Percentiles rank a stretch among this genome's conserved stretches.
These are phyloP conservation scores for Alternaria burnsii DNA, from an alignment of 2,329 filamentous ascomycete species.

Conservation along the genomic window DNA sequence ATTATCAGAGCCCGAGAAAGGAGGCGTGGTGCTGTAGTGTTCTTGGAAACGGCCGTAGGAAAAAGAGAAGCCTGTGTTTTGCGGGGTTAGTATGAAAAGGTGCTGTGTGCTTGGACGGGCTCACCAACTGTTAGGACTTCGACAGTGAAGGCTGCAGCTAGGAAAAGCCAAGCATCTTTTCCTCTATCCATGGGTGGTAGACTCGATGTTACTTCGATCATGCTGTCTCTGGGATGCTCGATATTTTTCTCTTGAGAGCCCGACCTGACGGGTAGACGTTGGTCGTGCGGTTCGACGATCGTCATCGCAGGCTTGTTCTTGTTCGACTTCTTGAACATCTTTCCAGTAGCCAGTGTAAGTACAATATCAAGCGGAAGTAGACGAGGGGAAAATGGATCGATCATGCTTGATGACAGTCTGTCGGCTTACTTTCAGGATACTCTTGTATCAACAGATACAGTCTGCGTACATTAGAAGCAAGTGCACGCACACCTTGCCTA, in stretches of 20 bases:
- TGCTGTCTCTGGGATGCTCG: background rate
- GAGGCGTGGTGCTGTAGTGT: slow-evolving; percentile 68
- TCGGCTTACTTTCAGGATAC: background rate
- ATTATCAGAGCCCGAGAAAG: slow-evolving; percentile 61
- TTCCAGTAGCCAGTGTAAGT: background rate
- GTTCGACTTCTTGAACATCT: background rate
- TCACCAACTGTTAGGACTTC: slow-evolving; percentile 51
- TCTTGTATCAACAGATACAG: background rate
- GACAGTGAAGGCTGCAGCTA: slow-evolving; percentile 54
- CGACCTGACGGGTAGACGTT: background rate
- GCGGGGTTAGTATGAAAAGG: background rate
- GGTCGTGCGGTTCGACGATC: background rate
- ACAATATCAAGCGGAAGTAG: background rate
- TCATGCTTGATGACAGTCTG: background rate
- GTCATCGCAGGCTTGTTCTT: background rate
- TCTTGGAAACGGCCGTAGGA: slow-evolving; percentile 75
- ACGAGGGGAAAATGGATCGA: background rate
- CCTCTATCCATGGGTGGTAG: slow-evolving; percentile 28
- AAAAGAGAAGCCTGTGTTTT: slow-evolving; percentile 67
- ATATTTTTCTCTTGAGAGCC: background rate
- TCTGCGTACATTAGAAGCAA: background rate
- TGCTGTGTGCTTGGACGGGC: background rate
- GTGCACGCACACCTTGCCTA: background rate
- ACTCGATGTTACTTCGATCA: background rate
- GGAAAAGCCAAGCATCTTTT: slow-evolving; percentile 29